phyloP scores from a whole-genome alignment of 1,284 basidiomycete genomes.

The Cutaneotrichosporon mucoides region DNA sequence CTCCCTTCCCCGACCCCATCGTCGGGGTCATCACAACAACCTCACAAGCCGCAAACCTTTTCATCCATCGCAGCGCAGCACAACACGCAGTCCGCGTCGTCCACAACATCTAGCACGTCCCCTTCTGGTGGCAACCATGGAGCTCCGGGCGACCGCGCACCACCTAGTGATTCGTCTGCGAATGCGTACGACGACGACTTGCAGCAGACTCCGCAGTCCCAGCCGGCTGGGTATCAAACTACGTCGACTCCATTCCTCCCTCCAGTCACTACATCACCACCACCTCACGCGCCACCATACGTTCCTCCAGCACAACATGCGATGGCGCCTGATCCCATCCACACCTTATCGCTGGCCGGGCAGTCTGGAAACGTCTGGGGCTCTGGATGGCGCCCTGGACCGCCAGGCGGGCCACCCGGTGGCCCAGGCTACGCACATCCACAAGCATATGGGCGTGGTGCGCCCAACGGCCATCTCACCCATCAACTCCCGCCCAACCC shows the following conservation, averaged over 20 bases:
- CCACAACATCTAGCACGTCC: constrained; percentile 21
- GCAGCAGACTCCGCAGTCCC: constrained; percentile 15
- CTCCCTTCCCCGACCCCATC: constrained; percentile 36
- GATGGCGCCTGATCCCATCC: constrained; percentile 46
- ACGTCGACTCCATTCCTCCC: constrained; percentile 28
- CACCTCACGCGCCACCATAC: constrained; percentile 40
- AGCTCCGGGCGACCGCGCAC: not conserved
- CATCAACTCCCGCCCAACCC: constrained; percentile 23
- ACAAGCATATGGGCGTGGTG: constrained; percentile 10
- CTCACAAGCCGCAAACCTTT: constrained; percentile 27
- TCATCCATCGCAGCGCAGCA: constrained; percentile 20
- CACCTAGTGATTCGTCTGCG: constrained; percentile 10
- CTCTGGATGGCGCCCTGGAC: constrained; percentile 18
- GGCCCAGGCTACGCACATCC: constrained; percentile 10
- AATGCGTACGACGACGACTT: constrained; percentile 10
- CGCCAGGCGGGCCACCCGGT: constrained; percentile 6
- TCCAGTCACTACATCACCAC: constrained; percentile 40
- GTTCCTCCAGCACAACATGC: constrained; percentile 45
- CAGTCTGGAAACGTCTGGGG: constrained; percentile 17
- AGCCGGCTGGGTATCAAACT: constrained; percentile 6
- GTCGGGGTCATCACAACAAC: constrained; percentile 27
- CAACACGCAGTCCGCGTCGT: constrained; percentile 16
- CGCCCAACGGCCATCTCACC: constrained; percentile 20
- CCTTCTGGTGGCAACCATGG: constrained; percentile 6
- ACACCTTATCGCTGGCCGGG: constrained; percentile 22